Evolutionary conservation across 108 stramenopile species (phyloP), one percentile per base, ranked within the genome.

Genomic region (Cyclotella baltica): DNA sequence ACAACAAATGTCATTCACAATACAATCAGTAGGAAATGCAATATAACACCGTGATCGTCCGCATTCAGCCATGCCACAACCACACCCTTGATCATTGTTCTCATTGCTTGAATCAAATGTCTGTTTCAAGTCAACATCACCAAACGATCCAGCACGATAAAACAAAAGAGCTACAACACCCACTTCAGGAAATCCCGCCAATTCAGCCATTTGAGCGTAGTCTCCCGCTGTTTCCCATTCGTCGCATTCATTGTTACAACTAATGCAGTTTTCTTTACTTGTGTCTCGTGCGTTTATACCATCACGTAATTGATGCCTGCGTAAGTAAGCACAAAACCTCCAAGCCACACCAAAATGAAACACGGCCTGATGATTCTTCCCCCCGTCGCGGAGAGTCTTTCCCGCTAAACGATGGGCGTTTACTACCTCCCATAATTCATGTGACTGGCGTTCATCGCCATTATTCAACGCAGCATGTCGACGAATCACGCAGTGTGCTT

Each of bases 131-230:
- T 35, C 31, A 33, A 4, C 29, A 43, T 43, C 40, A 43, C 4
- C 51, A 25, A 46, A 40, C 36, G 78, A 78, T 29, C 75, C 52
- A 28, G 38, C 62, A 25, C 85, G 61, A 57, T 76, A 81, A 36
- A 59, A 75, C 15, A 87, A 22, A 0, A 89, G 70, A 22, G 74
- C 80, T 28, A 89, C 27, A 0, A 81, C 63, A 23, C 85, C 86
- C 37, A 87, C 36, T 70, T 89, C 88, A 0, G 88, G 86, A 77
- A 73, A 89, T 27, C 88, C 88, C 18, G 82, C 73, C 5, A 89
- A 77, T 67, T 89, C 88, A 5, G 66, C 57, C 72, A 89, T 89
- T 74, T 89, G 88, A 2, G 88, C 88, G 67, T 89, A 89, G 50
- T 89, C 88, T 5, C 85, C 86, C 0, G 67, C 86, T 22, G 67